Evolutionary conservation across 768 basidiomycete genomes (phyloP).

Genomic region (Suillus weaverae): DNA sequence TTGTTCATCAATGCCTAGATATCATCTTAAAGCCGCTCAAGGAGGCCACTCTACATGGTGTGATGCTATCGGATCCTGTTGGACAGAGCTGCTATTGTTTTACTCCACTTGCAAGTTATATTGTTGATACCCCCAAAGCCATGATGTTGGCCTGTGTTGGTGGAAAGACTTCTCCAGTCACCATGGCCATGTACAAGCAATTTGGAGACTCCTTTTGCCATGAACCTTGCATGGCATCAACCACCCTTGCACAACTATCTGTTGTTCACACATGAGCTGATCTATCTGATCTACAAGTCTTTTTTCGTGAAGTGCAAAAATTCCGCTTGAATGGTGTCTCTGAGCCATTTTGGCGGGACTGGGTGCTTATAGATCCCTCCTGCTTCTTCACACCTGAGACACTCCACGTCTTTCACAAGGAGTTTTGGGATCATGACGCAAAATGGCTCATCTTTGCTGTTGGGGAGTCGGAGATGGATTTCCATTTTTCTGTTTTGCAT

Average conservation of each 20-base stretch:
- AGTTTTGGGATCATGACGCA: slow-evolving; percentile 39
- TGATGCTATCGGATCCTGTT: no score
- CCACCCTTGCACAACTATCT: neutral
- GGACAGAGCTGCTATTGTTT: no score
- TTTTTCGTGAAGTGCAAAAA: neutral
- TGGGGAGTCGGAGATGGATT: slow-evolving; percentile 34
- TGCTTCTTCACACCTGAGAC: slow-evolving; percentile 37
- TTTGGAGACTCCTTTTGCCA: no score
- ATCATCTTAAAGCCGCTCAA: no score
- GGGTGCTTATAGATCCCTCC: slow-evolving; percentile 33
- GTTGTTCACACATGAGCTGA: neutral
- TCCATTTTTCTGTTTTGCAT: slow-evolving; percentile 37
- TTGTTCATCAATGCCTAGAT: no score
- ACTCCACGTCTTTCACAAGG: slow-evolving; percentile 40
- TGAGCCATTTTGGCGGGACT: slow-evolving; percentile 38
- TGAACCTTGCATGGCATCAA: slow-evolving; percentile 1
- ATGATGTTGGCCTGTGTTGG: no score
- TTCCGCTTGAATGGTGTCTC: slow-evolving; percentile 10
- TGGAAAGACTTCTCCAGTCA: no score
- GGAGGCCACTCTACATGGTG: no score
- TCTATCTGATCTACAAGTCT: neutral
- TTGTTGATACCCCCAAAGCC: no score
- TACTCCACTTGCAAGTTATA: no score
- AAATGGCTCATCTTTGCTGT: slow-evolving; percentile 39
- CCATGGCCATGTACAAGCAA: no score